Conservation (phyloP, 805 yeast genomes). For the Cyberlindnera mycetangii region DNA sequence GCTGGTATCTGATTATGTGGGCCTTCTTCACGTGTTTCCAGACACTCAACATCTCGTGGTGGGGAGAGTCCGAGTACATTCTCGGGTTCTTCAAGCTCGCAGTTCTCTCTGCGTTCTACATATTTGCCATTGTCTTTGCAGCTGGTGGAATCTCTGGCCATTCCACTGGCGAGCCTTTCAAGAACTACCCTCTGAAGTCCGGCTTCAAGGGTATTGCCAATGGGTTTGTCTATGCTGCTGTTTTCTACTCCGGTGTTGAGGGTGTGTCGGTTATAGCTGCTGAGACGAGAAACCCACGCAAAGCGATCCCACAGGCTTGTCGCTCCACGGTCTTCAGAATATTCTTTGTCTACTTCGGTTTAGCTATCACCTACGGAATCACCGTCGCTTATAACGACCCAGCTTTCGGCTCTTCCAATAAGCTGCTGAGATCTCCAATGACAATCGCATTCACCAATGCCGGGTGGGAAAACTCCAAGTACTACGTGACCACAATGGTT, state of each 20-base stretch:
- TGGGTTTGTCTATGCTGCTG: conserved; percentile 67
- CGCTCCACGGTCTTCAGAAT: conserved; percentile 65
- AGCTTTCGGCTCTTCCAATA: conserved; percentile 33
- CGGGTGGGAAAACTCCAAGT: conserved; percentile 57
- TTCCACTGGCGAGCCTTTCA: conserved; percentile 34
- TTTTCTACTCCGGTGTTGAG: conserved; percentile 77
- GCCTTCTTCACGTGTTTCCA: conserved; percentile 48
- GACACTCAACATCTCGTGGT: conserved; percentile 47
- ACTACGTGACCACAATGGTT: conserved; percentile 67
- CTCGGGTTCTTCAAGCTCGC: conserved; percentile 47
- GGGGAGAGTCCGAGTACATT: conserved; percentile 57
- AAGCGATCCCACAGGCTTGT: conserved; percentile 67
- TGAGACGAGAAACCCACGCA: conserved; percentile 67
- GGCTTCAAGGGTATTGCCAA: conserved; percentile 56
- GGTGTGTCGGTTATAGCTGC: conserved; percentile 72
- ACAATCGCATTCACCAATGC: conserved; percentile 72
- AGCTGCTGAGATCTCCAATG: conserved; percentile 61
- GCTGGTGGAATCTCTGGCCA: conserved; percentile 39
- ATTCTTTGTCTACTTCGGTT: conserved; percentile 57
- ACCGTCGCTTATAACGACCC: conserved; percentile 67
- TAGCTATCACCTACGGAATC: conserved; percentile 66
- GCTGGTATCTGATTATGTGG: conserved; percentile 54
- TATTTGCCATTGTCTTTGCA: conserved; percentile 45
- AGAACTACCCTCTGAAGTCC: conserved; percentile 34
- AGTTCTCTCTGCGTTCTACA: conserved; percentile 46